These are phyloP conservation scores for Arctostaphylos glauca DNA, from an alignment of 148 eudicot genomes.

Conservation along the genomic window DNA sequence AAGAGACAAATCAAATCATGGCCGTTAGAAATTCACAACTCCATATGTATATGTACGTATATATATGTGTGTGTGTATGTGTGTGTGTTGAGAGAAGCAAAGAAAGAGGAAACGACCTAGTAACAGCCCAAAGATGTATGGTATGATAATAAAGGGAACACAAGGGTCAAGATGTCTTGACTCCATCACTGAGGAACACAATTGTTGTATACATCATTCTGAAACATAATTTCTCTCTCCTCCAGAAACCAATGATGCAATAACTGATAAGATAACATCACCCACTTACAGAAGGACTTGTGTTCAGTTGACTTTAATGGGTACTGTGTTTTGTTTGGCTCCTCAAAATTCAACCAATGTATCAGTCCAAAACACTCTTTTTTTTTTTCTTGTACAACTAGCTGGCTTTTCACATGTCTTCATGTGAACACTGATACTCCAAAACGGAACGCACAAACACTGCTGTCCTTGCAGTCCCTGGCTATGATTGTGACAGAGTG, in stretches of 20 bases:
- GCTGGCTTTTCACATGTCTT: constrained; percentile 31
- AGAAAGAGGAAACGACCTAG: no score
- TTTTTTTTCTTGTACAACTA: neutral
- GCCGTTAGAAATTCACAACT: no score
- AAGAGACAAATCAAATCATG: no score
- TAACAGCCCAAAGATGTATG: no score
- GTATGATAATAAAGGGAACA: no score
- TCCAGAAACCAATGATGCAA: neutral
- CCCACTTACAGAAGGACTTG: constrained; percentile 10
- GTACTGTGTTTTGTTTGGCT: neutral
- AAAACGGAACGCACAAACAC: constrained; percentile 14
- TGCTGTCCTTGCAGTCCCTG: neutral
- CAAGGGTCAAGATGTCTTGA: neutral
- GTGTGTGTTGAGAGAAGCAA: no score
- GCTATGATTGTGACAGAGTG: neutral
- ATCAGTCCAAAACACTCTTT: constrained; percentile 47
- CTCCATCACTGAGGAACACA: neutral
- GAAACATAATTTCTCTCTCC: neutral
- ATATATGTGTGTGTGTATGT: no score
- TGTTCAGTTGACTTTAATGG: constrained; percentile 23
- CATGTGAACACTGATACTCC: constrained; percentile 31
- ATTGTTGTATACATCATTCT: neutral
- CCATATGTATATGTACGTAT: no score
- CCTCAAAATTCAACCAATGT: constrained; percentile 17
- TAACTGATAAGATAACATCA: constrained; percentile 2